A percentile compares a stretch with the other conserved stretches of the same genome.
These are phyloP conservation scores for Hypoxylon sp. DNA, from an alignment of 2,329 filamentous ascomycete genomes.

Conservation along the genomic window DNA sequence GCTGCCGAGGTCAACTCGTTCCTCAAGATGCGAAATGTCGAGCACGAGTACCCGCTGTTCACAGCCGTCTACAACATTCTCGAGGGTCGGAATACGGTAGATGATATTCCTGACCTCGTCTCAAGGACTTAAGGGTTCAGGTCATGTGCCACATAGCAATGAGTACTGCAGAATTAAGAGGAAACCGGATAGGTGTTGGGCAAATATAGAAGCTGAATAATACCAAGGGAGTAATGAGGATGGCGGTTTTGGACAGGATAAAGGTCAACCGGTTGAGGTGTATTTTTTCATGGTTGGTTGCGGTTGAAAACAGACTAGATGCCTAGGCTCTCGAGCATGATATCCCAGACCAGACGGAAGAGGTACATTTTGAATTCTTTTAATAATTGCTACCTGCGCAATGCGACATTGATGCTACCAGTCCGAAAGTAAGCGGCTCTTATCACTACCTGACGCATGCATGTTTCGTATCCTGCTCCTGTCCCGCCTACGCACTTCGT, in stretches of 20 bases:
- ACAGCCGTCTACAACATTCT: constrained; percentile 88
- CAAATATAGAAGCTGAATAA: neutral
- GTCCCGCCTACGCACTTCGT: constrained; percentile 3
- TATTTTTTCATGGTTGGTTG: constrained; percentile 13
- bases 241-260: constrained; percentile 3
- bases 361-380: constrained; percentile 3
- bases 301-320: constrained; percentile 22
- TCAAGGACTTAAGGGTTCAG: constrained; percentile 40
- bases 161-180: neutral
- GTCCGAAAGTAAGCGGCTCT: constrained; percentile 40
- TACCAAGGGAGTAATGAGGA: constrained; percentile 2
- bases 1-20: constrained; percentile 92
- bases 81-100: constrained; percentile 76
- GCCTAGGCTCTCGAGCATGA: constrained; percentile 17
- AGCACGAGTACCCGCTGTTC: constrained; percentile 89
- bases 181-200: neutral
- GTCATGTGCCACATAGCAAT: constrained; percentile 9
- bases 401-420: constrained; percentile 38
- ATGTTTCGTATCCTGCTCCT: neutral
- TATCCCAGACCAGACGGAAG: constrained; percentile 21
- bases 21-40: constrained; percentile 77
- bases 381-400: constrained; percentile 16
- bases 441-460: constrained; percentile 28
- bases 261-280: constrained; percentile 5
- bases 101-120: constrained; percentile 80